Evolutionary conservation across 164 flowering plant genomes (phyloP), one percentile per base, ranked within the genome.

Genomic region (Platanus orientalis): DNA sequence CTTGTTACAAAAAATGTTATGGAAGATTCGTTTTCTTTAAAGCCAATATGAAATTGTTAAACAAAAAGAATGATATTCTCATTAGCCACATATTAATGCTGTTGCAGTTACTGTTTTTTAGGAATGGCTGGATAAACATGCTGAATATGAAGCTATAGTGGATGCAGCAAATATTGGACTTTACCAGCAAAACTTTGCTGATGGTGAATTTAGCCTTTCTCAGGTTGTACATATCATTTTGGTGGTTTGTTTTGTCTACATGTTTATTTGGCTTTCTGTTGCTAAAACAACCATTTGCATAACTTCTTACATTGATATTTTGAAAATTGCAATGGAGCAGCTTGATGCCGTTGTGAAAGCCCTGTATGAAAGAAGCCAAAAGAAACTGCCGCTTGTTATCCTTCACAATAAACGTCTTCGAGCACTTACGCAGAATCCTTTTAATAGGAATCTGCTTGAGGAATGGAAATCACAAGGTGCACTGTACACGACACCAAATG

Each of bases 101-200:
- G 52, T 55, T 52, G 23, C 6, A 20, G 19, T 30, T 58, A 14
- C 21, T 34, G 16, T 54, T 55, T 65, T 30, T 7, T 32, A 92
- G 98, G 84, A 76, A 30, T 93, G 97, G 98, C 65, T 93, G 63
- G 87, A 84, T 12, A 67, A 70, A 50, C 80, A 83, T 71, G 67
- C 69, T 53, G 74, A 74, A 20, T 88, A 78, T 76, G 89, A 85
- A 73, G 83, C 82, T 62, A 68, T 90, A 54, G 86, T 92, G 54
- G 97, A 90, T 75, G 98, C 85, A 70, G 98, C 96, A 64, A 92
- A 92, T 78, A 64, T 90, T 63, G 94, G 84, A 10, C 85, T 88
- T 24, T 86, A 85, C 72, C 89, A 87, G 66, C 97, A 90, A 59
- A 92, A 92, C 74, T 90, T 90, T 77, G 83, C 83, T 11, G 89